Base-by-base conservation (phyloP, 768 basidiomycete species). In the Cubamyces sp. region DNA sequence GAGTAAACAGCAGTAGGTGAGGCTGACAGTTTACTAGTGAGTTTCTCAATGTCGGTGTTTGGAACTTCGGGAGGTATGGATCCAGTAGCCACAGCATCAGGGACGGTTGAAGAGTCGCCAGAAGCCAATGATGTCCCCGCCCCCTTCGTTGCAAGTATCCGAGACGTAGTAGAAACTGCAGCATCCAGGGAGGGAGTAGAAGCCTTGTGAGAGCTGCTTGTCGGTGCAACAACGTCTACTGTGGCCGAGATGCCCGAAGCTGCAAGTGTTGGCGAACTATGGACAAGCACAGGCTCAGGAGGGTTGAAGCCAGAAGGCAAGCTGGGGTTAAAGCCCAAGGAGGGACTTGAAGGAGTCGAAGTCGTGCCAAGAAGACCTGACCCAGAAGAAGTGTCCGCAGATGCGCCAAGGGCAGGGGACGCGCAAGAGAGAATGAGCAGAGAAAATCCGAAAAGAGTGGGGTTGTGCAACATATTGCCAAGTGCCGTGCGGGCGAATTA, bases 401-500 rank as follows among this genome's bases (percentile, higher is more conserved):
- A 37, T 2, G 28, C 40, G n/a, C 50, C 54, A 28, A 65, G 59
- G n/a, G 59, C 43, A 23, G 67, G 60, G 21, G 64, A 63, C 19
- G 67, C 62, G 15, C 56, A 64, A 5, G 60, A 64, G 26, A 66
- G 61, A 47, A 64, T 14, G n/a, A 66, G 59, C 55, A 59, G 54
- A 53, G 57, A 66, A 40, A 62, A 51, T 8, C 54, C 60, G 25
- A 68, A 51, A 53, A 68, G 48, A 56, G 64, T 59, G 30, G 43
- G 60, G 21, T 55, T 41, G 28, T 50, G 59, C 41, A 60, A 30
- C 60, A 64, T 66, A 25, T 3, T 30, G 53, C 21, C 42, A 51
- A 40, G 19, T 68, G 67, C 67, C 67, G 64, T 68, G 67, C 42
- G 67, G 67, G 67, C 67, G 67, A 66, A 47, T 9, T 26, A 45